phyloP scores from a whole-genome alignment of 108 stramenopile species.

The Conticribra guillardii region DNA sequence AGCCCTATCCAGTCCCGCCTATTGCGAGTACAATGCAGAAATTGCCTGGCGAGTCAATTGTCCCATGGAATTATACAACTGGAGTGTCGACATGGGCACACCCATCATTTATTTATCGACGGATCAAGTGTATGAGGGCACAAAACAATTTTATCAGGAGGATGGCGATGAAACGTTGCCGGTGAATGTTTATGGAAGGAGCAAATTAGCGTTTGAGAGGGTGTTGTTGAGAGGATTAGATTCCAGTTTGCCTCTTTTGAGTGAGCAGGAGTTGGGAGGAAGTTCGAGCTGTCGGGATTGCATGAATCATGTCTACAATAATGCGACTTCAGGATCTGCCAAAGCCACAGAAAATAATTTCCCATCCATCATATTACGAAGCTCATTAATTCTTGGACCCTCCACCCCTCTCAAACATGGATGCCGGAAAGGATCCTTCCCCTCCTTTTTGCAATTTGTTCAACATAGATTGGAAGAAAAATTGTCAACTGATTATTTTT shows the following conservation, averaged over 20 bases:
- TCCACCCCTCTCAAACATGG: constrained; percentile 54
- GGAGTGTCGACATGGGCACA: constrained; percentile 24
- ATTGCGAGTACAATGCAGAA: constrained; percentile 60
- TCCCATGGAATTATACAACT: constrained; percentile 53
- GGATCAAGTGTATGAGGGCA: constrained; percentile 85
- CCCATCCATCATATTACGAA: constrained; percentile 51
- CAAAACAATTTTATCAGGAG: constrained; percentile 50
- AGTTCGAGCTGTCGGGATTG: not conserved
- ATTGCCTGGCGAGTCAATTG: constrained; percentile 58
- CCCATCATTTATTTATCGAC: constrained; percentile 74
- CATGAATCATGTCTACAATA: not conserved
- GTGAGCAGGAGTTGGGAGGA: constrained; percentile 21
- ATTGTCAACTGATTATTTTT: constrained; percentile 47
- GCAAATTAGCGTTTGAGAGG: constrained; percentile 70
- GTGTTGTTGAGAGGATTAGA: constrained; percentile 18
- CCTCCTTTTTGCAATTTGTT: constrained; percentile 79
- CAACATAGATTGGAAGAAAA: constrained; percentile 29
- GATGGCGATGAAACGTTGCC: constrained; percentile 41
- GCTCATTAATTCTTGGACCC: constrained; percentile 78
- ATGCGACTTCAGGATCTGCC: not conserved
- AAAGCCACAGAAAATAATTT: not conserved
- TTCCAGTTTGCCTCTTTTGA: not conserved
- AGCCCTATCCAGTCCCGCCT: constrained; percentile 61
- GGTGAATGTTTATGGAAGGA: constrained; percentile 73
- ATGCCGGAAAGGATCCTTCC: constrained; percentile 34